These are phyloP conservation scores for Mortierella sp. DNA, from an alignment of 371 early-diverging fungal species.

Conservation along the genomic window DNA sequence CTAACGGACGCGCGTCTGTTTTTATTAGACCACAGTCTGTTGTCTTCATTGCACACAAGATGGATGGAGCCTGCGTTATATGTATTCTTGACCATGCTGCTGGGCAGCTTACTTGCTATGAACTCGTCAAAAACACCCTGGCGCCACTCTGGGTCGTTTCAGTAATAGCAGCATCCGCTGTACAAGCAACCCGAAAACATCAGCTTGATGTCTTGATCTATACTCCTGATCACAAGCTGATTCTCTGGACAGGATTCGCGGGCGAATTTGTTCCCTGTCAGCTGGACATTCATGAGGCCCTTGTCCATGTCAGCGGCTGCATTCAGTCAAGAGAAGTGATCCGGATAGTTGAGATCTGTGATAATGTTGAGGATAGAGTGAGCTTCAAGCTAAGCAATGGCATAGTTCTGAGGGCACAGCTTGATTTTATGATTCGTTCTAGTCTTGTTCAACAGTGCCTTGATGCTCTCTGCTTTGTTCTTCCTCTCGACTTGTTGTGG, in stretches of 20 bases:
- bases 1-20: no score
- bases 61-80: conserved; percentile 47
- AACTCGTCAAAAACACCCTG: conserved; percentile 14
- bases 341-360: conserved; percentile 45
- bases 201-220: conserved; percentile 55
- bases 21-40: conserved; percentile 8
- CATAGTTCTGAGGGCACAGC: conserved; percentile 45
- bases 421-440: conserved; percentile 54
- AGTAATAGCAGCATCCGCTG: conserved; percentile 53
- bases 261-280: conserved; percentile 32
- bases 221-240: conserved; percentile 27
- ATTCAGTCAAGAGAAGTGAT: neutral
- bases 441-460: conserved; percentile 59
- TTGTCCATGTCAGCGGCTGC: conserved; percentile 14
- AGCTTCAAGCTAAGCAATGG: conserved; percentile 50
- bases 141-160: conserved; percentile 44
- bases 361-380: conserved; percentile 60
- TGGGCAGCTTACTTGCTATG: conserved; percentile 26
- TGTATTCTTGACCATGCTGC: conserved; percentile 54
- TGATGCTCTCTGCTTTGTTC: conserved; percentile 59
- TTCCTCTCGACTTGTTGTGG: conserved; percentile 51
- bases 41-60: conserved; percentile 45
- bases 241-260: conserved; percentile 55
- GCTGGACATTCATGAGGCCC: conserved; percentile 5
- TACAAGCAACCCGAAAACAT: conserved; percentile 56